Evolutionary conservation across 805 yeast genomes (phyloP).

Genomic region (Wickerhamiella hasegawae): DNA sequence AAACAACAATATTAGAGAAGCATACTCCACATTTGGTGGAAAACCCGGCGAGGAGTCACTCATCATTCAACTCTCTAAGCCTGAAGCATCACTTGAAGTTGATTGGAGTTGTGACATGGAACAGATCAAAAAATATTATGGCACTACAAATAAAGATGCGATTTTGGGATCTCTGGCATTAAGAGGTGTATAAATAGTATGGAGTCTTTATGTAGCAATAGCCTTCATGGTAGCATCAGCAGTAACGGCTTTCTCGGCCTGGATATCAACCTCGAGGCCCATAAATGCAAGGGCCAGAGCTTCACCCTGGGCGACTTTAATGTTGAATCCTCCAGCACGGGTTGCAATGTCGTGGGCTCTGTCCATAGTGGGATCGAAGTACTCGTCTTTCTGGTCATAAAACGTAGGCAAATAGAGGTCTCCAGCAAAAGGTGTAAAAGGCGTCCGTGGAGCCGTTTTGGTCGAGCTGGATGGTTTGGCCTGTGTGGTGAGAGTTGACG

Average conservation of each 20-base stretch:
- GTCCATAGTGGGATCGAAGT: slow-evolving; percentile 50
- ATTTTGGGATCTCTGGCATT: too few species aligned
- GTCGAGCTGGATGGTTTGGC: slow-evolving; percentile 19
- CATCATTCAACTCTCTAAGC: too few species aligned
- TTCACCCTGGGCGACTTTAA: slow-evolving; percentile 52
- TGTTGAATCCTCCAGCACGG: slow-evolving; percentile 73
- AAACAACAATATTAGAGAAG: too few species aligned
- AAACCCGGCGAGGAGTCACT: too few species aligned
- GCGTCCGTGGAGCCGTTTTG: slow-evolving; percentile 24
- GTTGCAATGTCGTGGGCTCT: slow-evolving; percentile 40
- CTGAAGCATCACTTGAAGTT: too few species aligned
- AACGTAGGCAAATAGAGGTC: slow-evolving; percentile 47
- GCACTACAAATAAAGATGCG: too few species aligned
- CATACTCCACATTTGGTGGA: too few species aligned
- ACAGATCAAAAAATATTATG: too few species aligned
- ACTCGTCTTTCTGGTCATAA: slow-evolving; percentile 33
- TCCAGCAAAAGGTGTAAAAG: slow-evolving; percentile 91
- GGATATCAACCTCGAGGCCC: slow-evolving; percentile 74
- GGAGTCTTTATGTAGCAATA: too few species aligned
- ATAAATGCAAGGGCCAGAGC: slow-evolving; percentile 77
- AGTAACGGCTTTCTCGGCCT: slow-evolving; percentile 38
- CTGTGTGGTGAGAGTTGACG: slow-evolving; percentile 17
- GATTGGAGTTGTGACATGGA: too few species aligned
- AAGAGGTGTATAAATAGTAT: too few species aligned
- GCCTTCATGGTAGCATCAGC: too few species aligned